These are phyloP conservation scores for Xylariaceae sp. DNA, from an alignment of 2,329 filamentous ascomycete genomes.

Conservation along the genomic window DNA sequence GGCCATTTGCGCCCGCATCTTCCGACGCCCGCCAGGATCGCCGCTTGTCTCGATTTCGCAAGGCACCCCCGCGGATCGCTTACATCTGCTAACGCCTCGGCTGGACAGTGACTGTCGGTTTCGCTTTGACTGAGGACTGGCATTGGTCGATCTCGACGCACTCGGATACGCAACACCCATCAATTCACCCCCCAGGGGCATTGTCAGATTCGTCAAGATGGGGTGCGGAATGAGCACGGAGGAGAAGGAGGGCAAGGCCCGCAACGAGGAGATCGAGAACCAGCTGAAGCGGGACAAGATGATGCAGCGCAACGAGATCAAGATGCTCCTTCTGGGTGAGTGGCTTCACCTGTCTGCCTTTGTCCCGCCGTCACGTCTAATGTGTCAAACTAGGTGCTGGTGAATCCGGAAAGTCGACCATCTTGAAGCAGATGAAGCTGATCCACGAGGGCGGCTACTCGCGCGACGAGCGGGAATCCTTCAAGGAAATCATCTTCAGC, in stretches of 20 bases:
- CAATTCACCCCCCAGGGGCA: background rate
- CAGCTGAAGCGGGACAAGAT: constrained; percentile 98
- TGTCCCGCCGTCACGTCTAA: background rate
- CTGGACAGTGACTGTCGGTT: no score
- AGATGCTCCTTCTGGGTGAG: constrained; percentile 97
- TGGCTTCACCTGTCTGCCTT: constrained; percentile 20
- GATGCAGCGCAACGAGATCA: constrained; percentile 99
- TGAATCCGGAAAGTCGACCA: constrained; percentile 94
- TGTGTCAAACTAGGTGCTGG: constrained; percentile 64
- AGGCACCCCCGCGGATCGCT: no score
- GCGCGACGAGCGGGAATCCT: constrained; percentile 68
- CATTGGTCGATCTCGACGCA: no score
- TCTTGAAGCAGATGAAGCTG: constrained; percentile 97
- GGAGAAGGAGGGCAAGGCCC: constrained; percentile 99
- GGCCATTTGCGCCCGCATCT: no score
- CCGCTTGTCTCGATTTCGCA: no score
- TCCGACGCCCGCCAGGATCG: no score
- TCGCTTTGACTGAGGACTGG: no score
- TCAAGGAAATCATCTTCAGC: constrained; percentile 66
- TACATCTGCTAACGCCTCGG: no score
- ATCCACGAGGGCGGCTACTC: constrained; percentile 99
- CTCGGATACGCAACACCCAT: no score
- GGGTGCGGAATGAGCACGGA: constrained; percentile 99
- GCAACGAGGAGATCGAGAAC: constrained; percentile 99
- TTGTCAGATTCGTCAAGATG: constrained; percentile 60